Evolutionary conservation across 805 yeast species (phyloP), one percentile per base, ranked within the genome.

Genomic region (Cyberlindnera saturnus): DNA sequence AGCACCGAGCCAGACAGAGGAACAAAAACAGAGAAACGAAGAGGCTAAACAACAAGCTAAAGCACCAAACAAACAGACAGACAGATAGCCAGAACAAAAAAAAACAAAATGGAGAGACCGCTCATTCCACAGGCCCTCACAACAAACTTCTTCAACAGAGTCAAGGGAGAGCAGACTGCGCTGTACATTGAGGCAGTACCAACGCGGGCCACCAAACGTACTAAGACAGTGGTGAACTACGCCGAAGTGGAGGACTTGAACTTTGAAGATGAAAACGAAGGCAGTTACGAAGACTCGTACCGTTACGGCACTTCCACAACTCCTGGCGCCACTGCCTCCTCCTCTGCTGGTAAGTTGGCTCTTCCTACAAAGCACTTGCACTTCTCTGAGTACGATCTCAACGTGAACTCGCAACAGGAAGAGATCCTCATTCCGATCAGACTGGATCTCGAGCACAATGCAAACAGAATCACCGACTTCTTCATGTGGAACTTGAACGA

Each of bases 401-500:
- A 45, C 32, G 11, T 52, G 7, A 58, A 59, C 34, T 43, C 56
- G 7, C 42, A 65, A 6, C 35, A 38, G 3, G 95, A 95, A 1
- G 86, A 80, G 46, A 77, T 80, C 74, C 80, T 86, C 46, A 87
- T 90, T 9, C 99, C 99, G 2, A 79, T 93, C 23, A 72, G 96
- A 48, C 67, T 93, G 23, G 96, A 87, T 46, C 75, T 93, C 50
- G 96, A 90, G 50, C 75, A 78, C 49, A 95, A 88, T 53, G 88
- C 81, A n/a, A 85, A 84, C 64, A 79, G 84, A 55, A 74, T 93
- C 35, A 75, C 86, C 32, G 99, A 93, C 60, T 86, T 95, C 1
- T 83, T 93, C 53, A 71, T 89, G 42, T 93, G 98, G 98, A 90
- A 93, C 61, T 59, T 83, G 42, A 79, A 86, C 57, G 99, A 93